Percentiles rank a stretch among this genome's conserved stretches.
Evolutionary conservation across 2,329 filamentous ascomycete species (phyloP).

Genomic region (Bimuria novae-zelandiae): DNA sequence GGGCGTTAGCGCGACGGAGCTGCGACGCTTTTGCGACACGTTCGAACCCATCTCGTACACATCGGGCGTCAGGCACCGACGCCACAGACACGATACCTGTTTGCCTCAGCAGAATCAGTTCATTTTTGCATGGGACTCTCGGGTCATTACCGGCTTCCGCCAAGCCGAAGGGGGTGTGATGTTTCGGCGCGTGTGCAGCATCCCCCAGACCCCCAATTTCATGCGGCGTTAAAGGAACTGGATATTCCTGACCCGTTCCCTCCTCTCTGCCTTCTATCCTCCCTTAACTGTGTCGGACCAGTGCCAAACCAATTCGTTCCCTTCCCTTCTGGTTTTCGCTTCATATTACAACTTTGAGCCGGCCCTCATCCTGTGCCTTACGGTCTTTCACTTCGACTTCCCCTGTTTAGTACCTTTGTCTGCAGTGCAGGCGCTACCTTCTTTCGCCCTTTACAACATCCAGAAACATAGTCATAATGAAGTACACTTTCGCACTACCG

Average conservation of each 20-base stretch:
- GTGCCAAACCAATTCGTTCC: constrained; percentile 40
- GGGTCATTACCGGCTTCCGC: constrained; percentile 33
- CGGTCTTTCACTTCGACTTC: constrained; percentile 36
- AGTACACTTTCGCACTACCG: constrained; percentile 41
- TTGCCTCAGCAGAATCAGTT: constrained; percentile 34
- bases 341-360: constrained; percentile 43
- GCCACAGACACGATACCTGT: constrained; percentile 21
- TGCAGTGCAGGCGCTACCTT: constrained; percentile 44
- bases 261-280: constrained; percentile 31
- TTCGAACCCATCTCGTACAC: constrained; percentile 40
- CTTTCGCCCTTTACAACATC: constrained; percentile 33
- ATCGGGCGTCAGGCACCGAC: constrained; percentile 33
- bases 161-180: constrained; percentile 41
- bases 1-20: constrained; percentile 42
- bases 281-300: constrained; percentile 40
- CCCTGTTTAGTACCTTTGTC: constrained; percentile 33
- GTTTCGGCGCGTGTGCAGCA: constrained; percentile 44
- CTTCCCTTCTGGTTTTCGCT: constrained; percentile 38
- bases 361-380: constrained; percentile 47
- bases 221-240: constrained; percentile 46
- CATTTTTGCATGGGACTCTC: constrained; percentile 32
- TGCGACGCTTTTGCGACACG: constrained; percentile 43
- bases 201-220: constrained; percentile 40
- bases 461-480: constrained; percentile 46
- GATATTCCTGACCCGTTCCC: constrained; percentile 32